Conservation (phyloP, 371 early-diverging fungal genomes). For the Mortierella sp. region DNA sequence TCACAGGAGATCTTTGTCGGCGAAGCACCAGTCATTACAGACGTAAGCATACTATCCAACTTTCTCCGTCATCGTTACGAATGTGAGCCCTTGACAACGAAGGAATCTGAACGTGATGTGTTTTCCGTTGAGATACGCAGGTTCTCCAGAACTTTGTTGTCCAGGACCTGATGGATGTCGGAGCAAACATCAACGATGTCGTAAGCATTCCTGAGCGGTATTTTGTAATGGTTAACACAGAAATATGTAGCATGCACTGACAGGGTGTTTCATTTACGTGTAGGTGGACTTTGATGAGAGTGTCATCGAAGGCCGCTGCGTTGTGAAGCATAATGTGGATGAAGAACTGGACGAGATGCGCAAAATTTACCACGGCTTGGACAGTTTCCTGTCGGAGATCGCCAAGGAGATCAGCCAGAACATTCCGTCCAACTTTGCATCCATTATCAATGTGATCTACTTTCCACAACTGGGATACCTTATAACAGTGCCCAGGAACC, state of each 20-base stretch:
- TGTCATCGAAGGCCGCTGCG: constrained; percentile 61
- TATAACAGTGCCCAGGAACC: constrained; percentile 71
- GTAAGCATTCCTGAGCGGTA: too few species aligned
- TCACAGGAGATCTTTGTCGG: constrained; percentile 39
- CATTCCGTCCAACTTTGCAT: constrained; percentile 63
- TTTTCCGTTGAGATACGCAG: constrained; percentile 16
- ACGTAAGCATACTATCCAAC: constrained; percentile 28
- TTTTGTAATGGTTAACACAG: too few species aligned
- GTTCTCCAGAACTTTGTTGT: constrained; percentile 52
- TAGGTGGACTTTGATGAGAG: constrained; percentile 83
- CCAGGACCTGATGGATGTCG: constrained; percentile 61
- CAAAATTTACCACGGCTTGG: constrained; percentile 66
- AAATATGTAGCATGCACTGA: too few species aligned
- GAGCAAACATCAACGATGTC: constrained; percentile 66
- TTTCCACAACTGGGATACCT: constrained; percentile 88
- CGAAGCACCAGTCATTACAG: constrained; percentile 55
- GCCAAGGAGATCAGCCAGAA: constrained; percentile 67
- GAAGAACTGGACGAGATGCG: constrained; percentile 72
- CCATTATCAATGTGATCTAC: constrained; percentile 78
- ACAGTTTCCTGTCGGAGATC: constrained; percentile 67
- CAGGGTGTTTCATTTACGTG: neutral
- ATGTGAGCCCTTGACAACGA: neutral
- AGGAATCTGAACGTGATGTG: neutral
- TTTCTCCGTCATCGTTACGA: neutral
- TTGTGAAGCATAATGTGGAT: constrained; percentile 73